Base-by-base conservation (phyloP, 345 rosid species). In the Limnanthes douglasii region DNA sequence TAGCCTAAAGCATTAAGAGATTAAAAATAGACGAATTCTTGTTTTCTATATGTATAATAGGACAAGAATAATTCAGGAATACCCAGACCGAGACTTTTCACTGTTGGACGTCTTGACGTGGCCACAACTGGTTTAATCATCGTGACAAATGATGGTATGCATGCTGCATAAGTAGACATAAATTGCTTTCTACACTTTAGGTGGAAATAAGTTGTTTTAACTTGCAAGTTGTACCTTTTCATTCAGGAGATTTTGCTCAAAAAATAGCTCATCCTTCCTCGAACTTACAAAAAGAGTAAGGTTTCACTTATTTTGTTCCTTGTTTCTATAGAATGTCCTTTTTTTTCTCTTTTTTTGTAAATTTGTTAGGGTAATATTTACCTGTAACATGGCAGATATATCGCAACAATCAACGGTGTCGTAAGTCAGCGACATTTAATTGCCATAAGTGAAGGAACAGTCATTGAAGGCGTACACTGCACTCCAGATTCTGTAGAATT, bases 71-170 rank as follows among this genome's bases (percentile, higher is more conserved):
- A 74, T 56, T 72, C 84, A 0, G 94, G 82, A 43, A 37, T 60
- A 52, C 79, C 92, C 21, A 66, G 60, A 53, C 98, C 98, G 16
- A 80, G 95, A 10, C 66, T 90, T 25, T 90, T 90, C 35, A 90
- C 95, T 5, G 95, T 90, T 49, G 95, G 98, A 23, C 86, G 98
- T 53, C 95, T 90, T 28, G 94, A 90, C 37, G 98, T 90, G 54
- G 98, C 95, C 49, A 80, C 94, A 4, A 64, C 77, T 21, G 98
- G 98, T 18, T 71, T 84, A 33, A 62, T 84, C 33, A 62, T 90
- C 32, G 86, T 74, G 43, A 90, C 98, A 31, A 90, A 80, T 57
- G 94, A 84, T 56, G 98, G 98, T 84, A 49, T 19, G 45, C 29
- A 27, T 24, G 22, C 22, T 35, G 23, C 9, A 25, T 21, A 35